Conservation (phyloP, 495 filamentous ascomycete species). For the Hypoxylon lienhwacheense region DNA sequence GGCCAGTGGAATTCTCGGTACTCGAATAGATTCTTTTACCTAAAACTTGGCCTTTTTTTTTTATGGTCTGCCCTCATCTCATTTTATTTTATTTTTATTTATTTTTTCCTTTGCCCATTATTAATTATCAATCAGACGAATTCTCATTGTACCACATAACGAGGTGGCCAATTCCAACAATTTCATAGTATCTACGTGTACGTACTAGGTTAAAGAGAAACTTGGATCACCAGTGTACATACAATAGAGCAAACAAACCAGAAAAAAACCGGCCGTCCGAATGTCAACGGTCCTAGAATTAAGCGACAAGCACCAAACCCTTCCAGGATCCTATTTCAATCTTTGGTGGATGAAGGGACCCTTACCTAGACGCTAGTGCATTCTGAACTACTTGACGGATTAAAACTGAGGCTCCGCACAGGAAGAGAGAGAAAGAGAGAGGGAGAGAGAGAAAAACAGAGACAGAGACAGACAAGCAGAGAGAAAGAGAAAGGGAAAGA, state of each 20-base stretch:
- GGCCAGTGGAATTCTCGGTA: no score
- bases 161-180: slow-evolving; percentile 21
- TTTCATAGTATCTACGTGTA: slow-evolving; percentile 6
- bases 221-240: slow-evolving; percentile 16
- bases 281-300: slow-evolving; percentile 18
- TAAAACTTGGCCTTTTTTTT: no score
- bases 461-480: no score
- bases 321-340: slow-evolving; percentile 13
- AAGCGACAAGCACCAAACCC: slow-evolving; percentile 28
- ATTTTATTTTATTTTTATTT: background rate
- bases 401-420: slow-evolving; percentile 20
- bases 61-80: slow-evolving; percentile 3
- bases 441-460: background rate
- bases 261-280: slow-evolving; percentile 5
- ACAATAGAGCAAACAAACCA: slow-evolving; percentile 26
- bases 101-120: background rate
- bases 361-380: slow-evolving; percentile 22
- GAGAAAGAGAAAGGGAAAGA: no score
- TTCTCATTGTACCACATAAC: slow-evolving; percentile 19
- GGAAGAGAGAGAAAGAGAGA: background rate
- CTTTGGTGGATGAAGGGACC: slow-evolving; percentile 21
- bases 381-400: slow-evolving; percentile 17
- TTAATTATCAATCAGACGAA: slow-evolving; percentile 17
- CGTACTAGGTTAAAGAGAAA: background rate
- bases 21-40: no score